phyloP scores from a whole-genome alignment of 208 protist genomes.

The Sergeia podlipaevii region DNA sequence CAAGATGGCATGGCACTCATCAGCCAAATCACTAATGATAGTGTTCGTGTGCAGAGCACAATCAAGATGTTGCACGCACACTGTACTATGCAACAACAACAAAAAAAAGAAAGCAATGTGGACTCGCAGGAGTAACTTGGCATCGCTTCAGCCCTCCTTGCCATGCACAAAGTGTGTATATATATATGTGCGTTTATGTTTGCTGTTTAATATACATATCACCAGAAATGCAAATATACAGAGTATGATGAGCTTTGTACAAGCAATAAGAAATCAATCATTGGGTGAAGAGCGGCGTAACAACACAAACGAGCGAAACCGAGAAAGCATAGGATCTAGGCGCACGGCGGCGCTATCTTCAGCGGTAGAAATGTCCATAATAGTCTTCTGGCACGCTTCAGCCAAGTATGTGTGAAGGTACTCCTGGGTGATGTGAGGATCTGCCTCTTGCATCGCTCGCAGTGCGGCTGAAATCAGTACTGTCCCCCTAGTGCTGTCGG shows the following conservation, averaged over 20 bases:
- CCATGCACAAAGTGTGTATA: too few species aligned
- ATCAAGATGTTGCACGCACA: too few species aligned
- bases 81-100: too few species aligned
- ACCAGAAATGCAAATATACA: too few species aligned
- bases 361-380: constrained; percentile 56
- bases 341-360: constrained; percentile 30
- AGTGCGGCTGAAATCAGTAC: constrained; percentile 46
- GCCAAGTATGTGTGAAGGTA: constrained; percentile 46
- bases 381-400: constrained; percentile 46
- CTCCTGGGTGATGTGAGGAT: constrained; percentile 39
- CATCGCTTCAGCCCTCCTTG: too few species aligned
- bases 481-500: constrained; percentile 27
- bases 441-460: constrained; percentile 29
- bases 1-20: too few species aligned
- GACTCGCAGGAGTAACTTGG: too few species aligned
- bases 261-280: not conserved
- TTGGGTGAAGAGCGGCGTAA: constrained; percentile 40
- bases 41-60: too few species aligned
- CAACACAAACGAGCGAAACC: constrained; percentile 63
- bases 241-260: not conserved
- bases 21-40: too few species aligned
- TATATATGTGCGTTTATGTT: too few species aligned
- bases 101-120: too few species aligned
- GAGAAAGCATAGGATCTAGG: constrained; percentile 41
- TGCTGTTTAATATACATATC: too few species aligned